Conservation (phyloP, 2,329 filamentous ascomycete genomes). For the Cylindrodendrum hubeiense region DNA sequence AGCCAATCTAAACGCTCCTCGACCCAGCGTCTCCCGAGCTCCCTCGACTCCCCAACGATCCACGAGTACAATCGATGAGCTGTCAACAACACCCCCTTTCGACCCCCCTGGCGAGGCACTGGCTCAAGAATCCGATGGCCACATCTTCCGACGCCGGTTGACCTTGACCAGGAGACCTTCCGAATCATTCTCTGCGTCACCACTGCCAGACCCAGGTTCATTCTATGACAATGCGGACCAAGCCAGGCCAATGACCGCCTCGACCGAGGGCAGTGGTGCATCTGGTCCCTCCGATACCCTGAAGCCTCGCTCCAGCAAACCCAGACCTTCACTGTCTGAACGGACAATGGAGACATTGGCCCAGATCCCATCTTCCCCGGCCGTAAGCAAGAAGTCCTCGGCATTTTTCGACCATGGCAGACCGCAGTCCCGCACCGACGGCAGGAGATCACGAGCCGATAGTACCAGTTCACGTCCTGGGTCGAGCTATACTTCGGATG, state of each 20-base stretch:
- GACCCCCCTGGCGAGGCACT: conserved; percentile 40
- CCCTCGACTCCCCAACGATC: conserved; percentile 39
- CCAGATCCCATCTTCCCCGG: conserved; percentile 82
- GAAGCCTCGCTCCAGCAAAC: conserved; percentile 42
- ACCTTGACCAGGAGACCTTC: conserved; percentile 49
- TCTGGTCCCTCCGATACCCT: conserved; percentile 32
- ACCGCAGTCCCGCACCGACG: conserved; percentile 61
- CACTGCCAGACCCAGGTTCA: conserved; percentile 34
- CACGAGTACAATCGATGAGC: conserved; percentile 37
- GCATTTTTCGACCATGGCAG: conserved; percentile 79
- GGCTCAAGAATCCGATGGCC: conserved; percentile 35
- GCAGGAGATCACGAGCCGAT: conserved; percentile 57
- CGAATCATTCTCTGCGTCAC: conserved; percentile 42
- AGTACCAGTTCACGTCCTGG: conserved; percentile 62
- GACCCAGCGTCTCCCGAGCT: conserved; percentile 25
- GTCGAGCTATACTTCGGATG: conserved; percentile 73
- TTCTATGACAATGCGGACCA: conserved; percentile 37
- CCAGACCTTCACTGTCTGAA: conserved; percentile 77
- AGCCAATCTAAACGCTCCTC: conserved; percentile 33
- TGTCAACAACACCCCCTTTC: conserved; percentile 40
- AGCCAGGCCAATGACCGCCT: conserved; percentile 29
- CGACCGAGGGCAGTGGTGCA: conserved; percentile 33
- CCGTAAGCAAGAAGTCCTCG: conserved; percentile 73
- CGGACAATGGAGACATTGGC: conserved; percentile 88
- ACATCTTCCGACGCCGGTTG: conserved; percentile 42